Evolutionary conservation across 2,329 filamentous ascomycete genomes (phyloP), one percentile per base, ranked within the genome.

Genomic region (Nannizziopsis barbatae): DNA sequence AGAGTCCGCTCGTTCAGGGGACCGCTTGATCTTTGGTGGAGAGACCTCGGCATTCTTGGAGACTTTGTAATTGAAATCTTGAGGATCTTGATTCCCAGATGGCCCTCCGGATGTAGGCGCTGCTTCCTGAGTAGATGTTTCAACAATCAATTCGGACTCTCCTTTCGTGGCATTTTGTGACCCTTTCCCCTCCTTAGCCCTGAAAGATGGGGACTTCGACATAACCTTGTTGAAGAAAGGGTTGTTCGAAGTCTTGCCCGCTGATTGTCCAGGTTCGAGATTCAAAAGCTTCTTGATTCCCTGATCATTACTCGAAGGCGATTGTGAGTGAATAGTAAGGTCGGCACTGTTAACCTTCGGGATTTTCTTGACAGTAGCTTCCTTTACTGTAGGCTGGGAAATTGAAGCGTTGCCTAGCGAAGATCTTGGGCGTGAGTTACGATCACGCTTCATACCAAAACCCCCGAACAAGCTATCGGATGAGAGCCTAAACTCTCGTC

Each of bases 401-500:
- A 32, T 31, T n/a, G 41, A 35, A 18, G 31, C 36, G 17, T 42
- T 43, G 14, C 45, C 49, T 12, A 52, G 38, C 5, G 51, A 52
- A 18, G 47, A 39, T 32, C 44, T 48, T 22, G 50, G 41, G 11
- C 41, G 52, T 27, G 52, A 45, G 14, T 47, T 41, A 17, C 38
- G 22, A 15, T 46, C 47, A 30, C 50, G 48, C 20, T 48, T 55
- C 1, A 43, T 31, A 4, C 50, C 42, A 31, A 52, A 42, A 31
- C 45, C 42, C 6, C 49, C 43, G 37, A 55, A 54, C 14, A 55
- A 47, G 27, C 50, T 52, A 31, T 55, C 53, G 2, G 52, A 44
- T n/a, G 53, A 55, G 12, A 52, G 41, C 30, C 53, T 44, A 22
- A 52, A 53, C 20, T 55, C 53, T 17, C 49, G 51, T 12, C 41